A percentile compares a stretch with the other conserved stretches of the same genome.
Evolutionary conservation across 2,329 filamentous ascomycete species (phyloP).

Genomic region (Monascus ruber): DNA sequence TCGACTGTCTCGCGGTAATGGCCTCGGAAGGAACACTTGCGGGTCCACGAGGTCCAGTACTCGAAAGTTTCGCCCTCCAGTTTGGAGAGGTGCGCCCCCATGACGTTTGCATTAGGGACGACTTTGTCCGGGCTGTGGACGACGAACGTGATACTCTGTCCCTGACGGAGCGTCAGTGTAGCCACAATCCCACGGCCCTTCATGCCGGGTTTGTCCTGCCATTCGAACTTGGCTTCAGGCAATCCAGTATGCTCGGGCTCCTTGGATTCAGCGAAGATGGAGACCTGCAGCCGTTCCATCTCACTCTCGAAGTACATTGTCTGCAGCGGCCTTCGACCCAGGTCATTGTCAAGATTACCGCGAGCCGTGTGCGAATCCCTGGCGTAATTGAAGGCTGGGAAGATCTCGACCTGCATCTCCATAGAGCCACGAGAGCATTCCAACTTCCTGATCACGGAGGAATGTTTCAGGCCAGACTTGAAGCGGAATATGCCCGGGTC

Average conservation of each 20-base stretch:
- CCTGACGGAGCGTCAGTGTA: conserved; percentile 49
- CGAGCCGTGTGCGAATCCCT: conserved; percentile 43
- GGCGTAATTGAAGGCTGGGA: conserved; percentile 63
- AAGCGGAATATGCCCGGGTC: conserved; percentile 40
- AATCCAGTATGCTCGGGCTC: conserved; percentile 33
- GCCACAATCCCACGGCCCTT: conserved; percentile 54
- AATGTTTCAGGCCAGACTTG: conserved; percentile 29
- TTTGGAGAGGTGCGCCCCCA: conserved; percentile 45
- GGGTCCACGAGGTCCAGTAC: conserved; percentile 66
- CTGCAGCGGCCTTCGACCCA: conserved; percentile 38
- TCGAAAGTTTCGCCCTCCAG: conserved; percentile 59
- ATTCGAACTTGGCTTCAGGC: conserved; percentile 46
- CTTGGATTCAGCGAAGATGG: conserved; percentile 54
- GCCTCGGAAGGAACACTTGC: conserved; percentile 58
- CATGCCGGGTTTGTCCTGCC: conserved; percentile 41
- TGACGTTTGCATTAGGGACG: conserved; percentile 48
- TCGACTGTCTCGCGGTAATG: conserved; percentile 61
- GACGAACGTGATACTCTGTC: conserved; percentile 58
- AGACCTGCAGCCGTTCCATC: conserved; percentile 51
- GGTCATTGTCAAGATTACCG: conserved; percentile 23
- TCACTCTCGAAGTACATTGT: conserved; percentile 53
- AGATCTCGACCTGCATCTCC: conserved; percentile 57
- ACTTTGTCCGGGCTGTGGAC: conserved; percentile 51
- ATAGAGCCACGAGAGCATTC: conserved; percentile 61
- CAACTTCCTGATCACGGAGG: conserved; percentile 52